Percentiles rank a stretch among this genome's conserved stretches.
Conservation (phyloP, 1,284 basidiomycete species). For the Pholiota adiposa region DNA sequence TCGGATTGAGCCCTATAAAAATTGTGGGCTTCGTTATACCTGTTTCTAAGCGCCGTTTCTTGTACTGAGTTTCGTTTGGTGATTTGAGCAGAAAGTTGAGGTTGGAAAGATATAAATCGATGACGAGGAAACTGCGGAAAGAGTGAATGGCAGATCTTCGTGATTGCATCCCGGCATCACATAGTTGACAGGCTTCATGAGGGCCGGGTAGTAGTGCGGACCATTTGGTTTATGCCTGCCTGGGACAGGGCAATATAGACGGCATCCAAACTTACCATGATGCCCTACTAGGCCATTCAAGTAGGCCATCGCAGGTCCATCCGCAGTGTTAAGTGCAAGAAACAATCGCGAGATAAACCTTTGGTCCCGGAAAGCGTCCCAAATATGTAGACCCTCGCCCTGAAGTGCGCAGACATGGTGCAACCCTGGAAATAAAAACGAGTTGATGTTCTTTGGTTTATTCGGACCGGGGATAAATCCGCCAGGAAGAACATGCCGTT, state of each 20-base stretch:
- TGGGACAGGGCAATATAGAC: slow-evolving; percentile 28
- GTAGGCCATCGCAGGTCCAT: slow-evolving; percentile 28
- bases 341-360: slow-evolving; percentile 14
- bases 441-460: slow-evolving; percentile 26
- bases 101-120: slow-evolving; percentile 1
- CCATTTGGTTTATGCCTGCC: slow-evolving; percentile 31
- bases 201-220: slow-evolving; percentile 29
- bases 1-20: slow-evolving; percentile 16
- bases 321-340: slow-evolving; percentile 21
- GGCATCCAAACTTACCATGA: slow-evolving; percentile 23
- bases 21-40: slow-evolving; percentile 25
- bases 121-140: neutral
- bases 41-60: slow-evolving; percentile 1
- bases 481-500: slow-evolving; percentile 29
- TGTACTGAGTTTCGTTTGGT: slow-evolving; percentile 5
- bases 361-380: slow-evolving; percentile 20
- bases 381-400: slow-evolving; percentile 23
- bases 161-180: slow-evolving; percentile 35
- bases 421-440: slow-evolving; percentile 26
- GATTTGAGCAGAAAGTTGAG: neutral
- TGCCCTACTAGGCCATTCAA: slow-evolving; percentile 30
- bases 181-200: slow-evolving; percentile 27
- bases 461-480: slow-evolving; percentile 34
- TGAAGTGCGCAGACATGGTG: slow-evolving; percentile 25
- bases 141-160: slow-evolving; percentile 5